Evolutionary conservation across 73 alveolate species (phyloP), one percentile per base, ranked within the genome.

Genomic region (Paramecium biaurelia): DNA sequence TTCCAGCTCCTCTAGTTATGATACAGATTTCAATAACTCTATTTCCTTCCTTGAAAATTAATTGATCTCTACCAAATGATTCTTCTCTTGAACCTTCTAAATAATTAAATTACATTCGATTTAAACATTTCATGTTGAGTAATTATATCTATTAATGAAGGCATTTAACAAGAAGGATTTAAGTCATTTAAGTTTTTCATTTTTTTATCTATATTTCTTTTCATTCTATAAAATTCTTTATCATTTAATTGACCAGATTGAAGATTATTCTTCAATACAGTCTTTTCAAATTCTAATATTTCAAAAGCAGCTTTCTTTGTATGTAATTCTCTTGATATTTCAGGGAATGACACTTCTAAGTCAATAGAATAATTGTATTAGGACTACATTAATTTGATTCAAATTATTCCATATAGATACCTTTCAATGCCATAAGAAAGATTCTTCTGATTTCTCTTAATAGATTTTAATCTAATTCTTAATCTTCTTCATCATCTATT

Each of bases 351-450:
- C 2, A 86, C 93, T 42, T 86, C 67, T 26, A 86, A 86, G 72
- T 63, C 20, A 86, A 35, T n/a, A 86, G 67, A 5, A 86, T 28
- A n/a, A 86, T 53, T 32, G 93, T 76, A 63, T 86, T 70, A 11
- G 88, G 84, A 35, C 74, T 59, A 57, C 93, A 86, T 38, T 86
- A 14, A 86, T 86, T 86, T 23, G 74, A 53, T 34, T 86, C 93
- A 63, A 63, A 86, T 63, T 41, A 58, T 32, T 86, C 93, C 93
- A 53, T 86, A 57, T 95, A 95, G 47, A 93, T 70, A 10, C 97
- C 96, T 70, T 93, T 95, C 14, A 95, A 85, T 9, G 92, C 93
- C 90, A 94, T 85, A n/a, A 92, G 76, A 89, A 76, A 95, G 85
- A 95, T 88, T 49, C 87, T 92, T 85, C 95, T 93, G 23, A 92